Evolutionary conservation across 768 basidiomycete species (phyloP), one percentile per base, ranked within the genome.

Genomic region (Tylopilus plumbeoviolaceoides): DNA sequence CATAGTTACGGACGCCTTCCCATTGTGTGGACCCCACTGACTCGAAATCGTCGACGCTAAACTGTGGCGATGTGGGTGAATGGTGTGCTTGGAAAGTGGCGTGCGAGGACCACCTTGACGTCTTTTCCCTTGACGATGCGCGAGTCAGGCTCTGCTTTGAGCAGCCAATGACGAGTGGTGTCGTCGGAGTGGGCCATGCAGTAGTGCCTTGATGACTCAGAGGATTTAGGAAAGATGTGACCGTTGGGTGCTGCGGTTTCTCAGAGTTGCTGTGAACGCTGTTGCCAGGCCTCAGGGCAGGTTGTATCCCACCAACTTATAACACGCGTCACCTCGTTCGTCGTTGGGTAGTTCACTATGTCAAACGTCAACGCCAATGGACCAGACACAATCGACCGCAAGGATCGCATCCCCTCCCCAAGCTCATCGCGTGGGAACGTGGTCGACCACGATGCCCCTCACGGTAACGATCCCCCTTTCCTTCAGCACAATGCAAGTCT

Each of bases 11-110:
- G 20, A 92, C 90, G n/a, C 90, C 90, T 63, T 91, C 90, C 90
- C 90, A 92, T 31, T 89, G 74, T 0, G 89, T 89, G 18, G 78
- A 85, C 49, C 74, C 77, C 48, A 77, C 78, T 8, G 74, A 56
- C 68, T 92, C 90, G 63, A 93, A 90, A 67, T 93, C 91, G 56
- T 91, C 89, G 7, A 93, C 83, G 54, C 87, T 89, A 63, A 93
- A 93, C 89, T 91, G 59, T 51, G n/a, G 7, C 35, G 50, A 20
- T 15, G 52, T 41, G 41, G 33, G 5, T 27, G 49, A 46, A 14
- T 21, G 30, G 23, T 11, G 10, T 30, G 7, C 3, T 18, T 35
- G 30, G 28, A 33, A 18, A 21, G 33, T 11, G 14, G 28, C 15
- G 17, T 15, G 33, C n/a, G 48, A 20, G 30, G 39, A 49, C 70